Evolutionary conservation across 139 green algal genomes (phyloP).

Genomic region (Ulvella scutata): DNA sequence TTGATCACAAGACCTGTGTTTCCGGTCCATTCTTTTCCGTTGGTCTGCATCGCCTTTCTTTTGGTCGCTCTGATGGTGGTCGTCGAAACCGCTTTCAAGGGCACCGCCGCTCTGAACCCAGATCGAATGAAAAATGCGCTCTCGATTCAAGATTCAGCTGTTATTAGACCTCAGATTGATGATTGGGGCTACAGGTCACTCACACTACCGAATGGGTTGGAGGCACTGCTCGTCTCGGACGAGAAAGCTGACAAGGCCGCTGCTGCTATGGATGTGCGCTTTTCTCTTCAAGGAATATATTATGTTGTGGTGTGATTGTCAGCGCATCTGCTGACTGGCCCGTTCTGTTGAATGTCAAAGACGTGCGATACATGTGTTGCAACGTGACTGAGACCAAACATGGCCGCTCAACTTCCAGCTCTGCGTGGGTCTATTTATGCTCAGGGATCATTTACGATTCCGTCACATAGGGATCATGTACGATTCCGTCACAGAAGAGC

Average conservation of each 20-base stretch:
- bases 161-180: slow-evolving; percentile 28
- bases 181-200: slow-evolving; percentile 38
- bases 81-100: no score
- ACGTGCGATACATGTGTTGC: slow-evolving; percentile 9
- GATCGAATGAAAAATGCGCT: no score
- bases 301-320: no score
- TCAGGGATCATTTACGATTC: neutral
- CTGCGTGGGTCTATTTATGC: neutral
- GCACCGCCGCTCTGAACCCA: no score
- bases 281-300: no score
- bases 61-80: no score
- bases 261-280: slow-evolving; percentile 47
- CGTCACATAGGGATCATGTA: neutral
- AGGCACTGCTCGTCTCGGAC: slow-evolving; percentile 50
- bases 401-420: neutral
- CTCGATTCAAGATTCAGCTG: no score
- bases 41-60: no score
- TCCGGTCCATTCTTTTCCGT: no score
- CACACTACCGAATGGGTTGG: slow-evolving; percentile 42
- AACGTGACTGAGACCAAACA: neutral
- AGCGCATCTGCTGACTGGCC: neutral
- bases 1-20: no score
- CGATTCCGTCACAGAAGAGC: neutral
- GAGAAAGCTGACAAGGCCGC: slow-evolving; percentile 66
- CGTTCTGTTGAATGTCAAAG: neutral